Evolutionary conservation across 495 filamentous ascomycete genomes (phyloP).

Genomic region (Xeromyces bisporus): DNA sequence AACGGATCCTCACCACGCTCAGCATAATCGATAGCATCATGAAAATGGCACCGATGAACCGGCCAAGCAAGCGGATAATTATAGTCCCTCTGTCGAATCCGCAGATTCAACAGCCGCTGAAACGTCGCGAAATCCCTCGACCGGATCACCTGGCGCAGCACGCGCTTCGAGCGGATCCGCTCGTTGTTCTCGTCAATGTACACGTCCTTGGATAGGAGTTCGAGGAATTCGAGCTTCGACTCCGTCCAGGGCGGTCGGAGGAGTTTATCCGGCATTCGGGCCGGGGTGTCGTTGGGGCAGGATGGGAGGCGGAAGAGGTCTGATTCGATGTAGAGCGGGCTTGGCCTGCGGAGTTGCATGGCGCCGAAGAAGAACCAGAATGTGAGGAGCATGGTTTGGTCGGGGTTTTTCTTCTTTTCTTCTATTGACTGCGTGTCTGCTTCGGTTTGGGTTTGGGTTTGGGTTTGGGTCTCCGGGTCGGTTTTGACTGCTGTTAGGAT

Average conservation of each 20-base stretch:
- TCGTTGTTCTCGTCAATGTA: conserved; percentile 19
- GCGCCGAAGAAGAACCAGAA: conserved; percentile 24
- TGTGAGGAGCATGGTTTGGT: conserved; percentile 5
- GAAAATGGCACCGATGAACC: conserved; percentile 11
- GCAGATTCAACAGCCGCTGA: conserved; percentile 12
- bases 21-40: conserved; percentile 12
- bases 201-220: conserved; percentile 16
- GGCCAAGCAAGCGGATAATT: conserved; percentile 19
- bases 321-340: conserved; percentile 9
- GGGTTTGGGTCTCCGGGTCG: neutral
- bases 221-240: conserved; percentile 24
- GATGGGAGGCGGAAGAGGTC: conserved; percentile 20
- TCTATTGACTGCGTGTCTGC: neutral
- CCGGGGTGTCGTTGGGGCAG: conserved; percentile 7
- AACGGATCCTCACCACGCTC: conserved; percentile 19
- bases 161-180: conserved; percentile 7
- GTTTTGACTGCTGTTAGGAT: conserved; percentile 8
- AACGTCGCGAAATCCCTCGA: conserved; percentile 19
- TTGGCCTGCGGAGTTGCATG: conserved; percentile 15
- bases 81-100: conserved; percentile 15
- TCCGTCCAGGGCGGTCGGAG: conserved; percentile 27
- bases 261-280: conserved; percentile 25
- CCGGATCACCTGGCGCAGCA: conserved; percentile 20
- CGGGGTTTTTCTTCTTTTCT: neutral
- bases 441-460: neutral